Percentiles rank a stretch among this genome's conserved stretches.
Evolutionary conservation across 768 basidiomycete genomes (phyloP).

Genomic region (Trametes cingulata): DNA sequence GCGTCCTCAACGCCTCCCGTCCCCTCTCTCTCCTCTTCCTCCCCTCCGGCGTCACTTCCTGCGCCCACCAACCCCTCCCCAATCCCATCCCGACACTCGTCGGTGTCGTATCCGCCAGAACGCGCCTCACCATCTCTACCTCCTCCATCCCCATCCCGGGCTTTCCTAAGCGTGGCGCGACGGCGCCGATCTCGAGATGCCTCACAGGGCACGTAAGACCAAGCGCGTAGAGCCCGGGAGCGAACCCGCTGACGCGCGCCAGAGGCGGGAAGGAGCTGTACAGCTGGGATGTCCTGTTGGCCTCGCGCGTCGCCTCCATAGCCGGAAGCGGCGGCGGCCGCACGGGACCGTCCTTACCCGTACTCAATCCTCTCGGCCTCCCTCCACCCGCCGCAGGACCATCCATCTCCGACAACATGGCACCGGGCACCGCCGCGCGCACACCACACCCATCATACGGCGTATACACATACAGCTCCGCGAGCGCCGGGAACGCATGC

Average conservation of each 20-base stretch:
- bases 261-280: slow-evolving; percentile 19
- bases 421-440: neutral
- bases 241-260: slow-evolving; percentile 10
- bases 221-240: slow-evolving; percentile 15
- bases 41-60: neutral
- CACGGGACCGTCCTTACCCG: too few relatives aligned
- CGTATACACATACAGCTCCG: slow-evolving; percentile 15
- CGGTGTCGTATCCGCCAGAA: slow-evolving; percentile 8
- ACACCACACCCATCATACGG: slow-evolving; percentile 15
- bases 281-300: slow-evolving; percentile 12
- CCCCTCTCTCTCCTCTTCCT: neutral
- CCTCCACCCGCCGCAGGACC: too few relatives aligned
- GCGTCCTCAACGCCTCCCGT: neutral
- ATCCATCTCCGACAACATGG: too few relatives aligned
- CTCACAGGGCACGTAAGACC: slow-evolving; percentile 10
- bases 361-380: too few relatives aligned
- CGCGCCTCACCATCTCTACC: slow-evolving; percentile 1
- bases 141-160: neutral
- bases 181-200: slow-evolving; percentile 5
- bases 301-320: slow-evolving; percentile 13
- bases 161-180: neutral
- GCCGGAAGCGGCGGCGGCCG: neutral
- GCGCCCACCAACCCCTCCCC: slow-evolving; percentile 13
- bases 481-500: slow-evolving; percentile 13
- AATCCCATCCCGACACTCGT: neutral